A percentile compares a stretch with the other conserved stretches of the same genome.
phyloP scores from a whole-genome alignment of 83 land plant species.

The Picea engelmannii region DNA sequence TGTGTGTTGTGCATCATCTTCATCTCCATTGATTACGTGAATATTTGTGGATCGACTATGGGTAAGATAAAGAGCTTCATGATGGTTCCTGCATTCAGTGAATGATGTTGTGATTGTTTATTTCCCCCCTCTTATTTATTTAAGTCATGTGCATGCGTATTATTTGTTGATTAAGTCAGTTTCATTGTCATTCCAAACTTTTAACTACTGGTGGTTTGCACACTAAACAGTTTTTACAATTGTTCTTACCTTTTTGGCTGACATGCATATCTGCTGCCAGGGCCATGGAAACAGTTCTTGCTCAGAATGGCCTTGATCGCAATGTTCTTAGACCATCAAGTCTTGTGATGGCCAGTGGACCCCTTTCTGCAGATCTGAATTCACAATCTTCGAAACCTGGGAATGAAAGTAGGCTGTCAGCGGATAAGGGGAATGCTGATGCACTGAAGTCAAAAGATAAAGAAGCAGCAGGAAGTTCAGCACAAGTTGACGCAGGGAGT shows the following conservation, averaged over 20 bases:
- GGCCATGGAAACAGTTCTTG: conserved; percentile 81
- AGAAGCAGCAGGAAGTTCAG: conserved; percentile 1
- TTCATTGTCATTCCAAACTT: neutral
- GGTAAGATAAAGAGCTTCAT: no score
- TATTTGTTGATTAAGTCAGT: neutral
- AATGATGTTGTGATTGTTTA: neutral
- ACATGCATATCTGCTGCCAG: conserved; percentile 26
- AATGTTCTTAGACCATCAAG: conserved; percentile 59
- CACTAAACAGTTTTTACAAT: neutral
- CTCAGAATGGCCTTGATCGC: conserved; percentile 69
- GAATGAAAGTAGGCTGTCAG: conserved; percentile 17
- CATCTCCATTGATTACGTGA: no score
- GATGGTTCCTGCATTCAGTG: neutral
- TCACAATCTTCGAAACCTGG: conserved; percentile 15
- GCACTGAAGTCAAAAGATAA: conserved; percentile 14
- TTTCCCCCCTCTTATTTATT: neutral
- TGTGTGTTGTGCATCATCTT: no score
- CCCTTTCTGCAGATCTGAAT: conserved; percentile 34
- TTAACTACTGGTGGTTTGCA: no score
- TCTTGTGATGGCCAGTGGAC: conserved; percentile 38
- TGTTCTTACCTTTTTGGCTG: neutral
- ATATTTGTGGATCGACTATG: no score
- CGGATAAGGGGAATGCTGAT: conserved; percentile 7
- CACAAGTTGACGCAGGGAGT: neutral
- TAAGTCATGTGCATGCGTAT: conserved; percentile 3